Evolutionary conservation across 306 rosid genomes (phyloP).

Genomic region (Trifolium fragiferum): DNA sequence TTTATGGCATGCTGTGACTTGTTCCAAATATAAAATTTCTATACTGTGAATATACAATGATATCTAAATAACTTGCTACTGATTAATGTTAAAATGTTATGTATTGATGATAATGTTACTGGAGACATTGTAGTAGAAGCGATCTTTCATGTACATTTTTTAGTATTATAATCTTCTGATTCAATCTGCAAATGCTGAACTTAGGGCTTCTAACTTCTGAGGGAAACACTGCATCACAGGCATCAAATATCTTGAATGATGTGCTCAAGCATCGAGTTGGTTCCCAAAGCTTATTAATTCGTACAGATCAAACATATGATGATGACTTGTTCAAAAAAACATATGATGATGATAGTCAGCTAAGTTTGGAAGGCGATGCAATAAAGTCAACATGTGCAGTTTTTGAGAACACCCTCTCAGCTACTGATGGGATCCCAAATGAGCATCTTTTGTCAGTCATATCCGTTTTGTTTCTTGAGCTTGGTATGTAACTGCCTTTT

Average conservation of each 20-base stretch:
- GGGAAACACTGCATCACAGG: slow-evolving; percentile 64
- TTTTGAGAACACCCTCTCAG: slow-evolving; percentile 65
- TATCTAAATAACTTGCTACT: slow-evolving; percentile 20
- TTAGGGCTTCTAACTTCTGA: slow-evolving; percentile 78
- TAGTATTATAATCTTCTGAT: slow-evolving; percentile 45
- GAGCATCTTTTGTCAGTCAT: slow-evolving; percentile 70
- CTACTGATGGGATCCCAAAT: slow-evolving; percentile 62
- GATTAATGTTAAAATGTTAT: slow-evolving; percentile 26
- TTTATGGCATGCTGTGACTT: slow-evolving; percentile 14
- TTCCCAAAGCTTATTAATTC: slow-evolving; percentile 41
- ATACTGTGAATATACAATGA: slow-evolving; percentile 15
- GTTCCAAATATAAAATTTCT: slow-evolving; percentile 11
- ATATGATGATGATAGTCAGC: slow-evolving; percentile 46
- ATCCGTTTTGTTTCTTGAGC: slow-evolving; percentile 74
- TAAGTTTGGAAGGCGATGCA: slow-evolving; percentile 52
- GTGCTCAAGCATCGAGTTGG: slow-evolving; percentile 60
- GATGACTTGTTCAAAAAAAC: too few species aligned
- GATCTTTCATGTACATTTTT: slow-evolving; percentile 24
- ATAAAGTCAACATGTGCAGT: slow-evolving; percentile 62
- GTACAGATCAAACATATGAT: slow-evolving; percentile 45
- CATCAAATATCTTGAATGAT: slow-evolving; percentile 67
- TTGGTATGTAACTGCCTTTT: slow-evolving; percentile 58
- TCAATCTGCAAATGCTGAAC: slow-evolving; percentile 43
- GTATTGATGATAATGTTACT: slow-evolving; percentile 28
- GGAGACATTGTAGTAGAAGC: slow-evolving; percentile 19